Evolutionary conservation across 2,329 filamentous ascomycete genomes (phyloP).

Genomic region (Epichloe baconii): DNA sequence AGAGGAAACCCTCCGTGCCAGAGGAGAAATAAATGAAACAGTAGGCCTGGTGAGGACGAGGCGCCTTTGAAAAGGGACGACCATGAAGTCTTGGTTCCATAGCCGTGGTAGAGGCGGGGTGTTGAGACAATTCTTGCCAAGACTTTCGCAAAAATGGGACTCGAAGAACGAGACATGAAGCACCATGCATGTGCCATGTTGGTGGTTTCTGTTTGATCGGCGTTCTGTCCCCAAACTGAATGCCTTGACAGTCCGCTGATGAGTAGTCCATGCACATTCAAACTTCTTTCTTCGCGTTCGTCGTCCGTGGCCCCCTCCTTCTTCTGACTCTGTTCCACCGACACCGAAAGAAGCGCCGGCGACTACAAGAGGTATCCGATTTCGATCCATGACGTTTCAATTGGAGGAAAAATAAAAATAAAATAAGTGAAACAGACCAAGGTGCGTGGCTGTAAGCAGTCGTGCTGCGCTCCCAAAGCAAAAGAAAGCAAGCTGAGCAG

Average conservation of each 20-base stretch:
- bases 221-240: background rate
- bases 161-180: background rate
- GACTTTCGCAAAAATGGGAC: background rate
- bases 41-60: background rate
- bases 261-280: background rate
- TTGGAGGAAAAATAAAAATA: background rate
- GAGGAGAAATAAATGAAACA: background rate
- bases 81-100: background rate
- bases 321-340: background rate
- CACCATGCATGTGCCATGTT: background rate
- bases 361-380: background rate
- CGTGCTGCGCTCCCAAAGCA: conserved; percentile 1
- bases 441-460: conserved; percentile 1
- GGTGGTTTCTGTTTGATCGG: background rate
- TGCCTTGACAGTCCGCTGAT: background rate
- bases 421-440: background rate
- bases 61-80: background rate
- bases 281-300: background rate
- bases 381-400: background rate
- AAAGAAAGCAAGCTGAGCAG: conserved; percentile 4
- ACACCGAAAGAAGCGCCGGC: background rate
- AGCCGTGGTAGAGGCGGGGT: background rate
- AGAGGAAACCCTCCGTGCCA: background rate
- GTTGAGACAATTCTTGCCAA: background rate
- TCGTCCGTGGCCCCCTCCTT: background rate